These are phyloP conservation scores for Pseudonitzschia multistriata DNA, from an alignment of 108 stramenopile genomes.

Conservation along the genomic window DNA sequence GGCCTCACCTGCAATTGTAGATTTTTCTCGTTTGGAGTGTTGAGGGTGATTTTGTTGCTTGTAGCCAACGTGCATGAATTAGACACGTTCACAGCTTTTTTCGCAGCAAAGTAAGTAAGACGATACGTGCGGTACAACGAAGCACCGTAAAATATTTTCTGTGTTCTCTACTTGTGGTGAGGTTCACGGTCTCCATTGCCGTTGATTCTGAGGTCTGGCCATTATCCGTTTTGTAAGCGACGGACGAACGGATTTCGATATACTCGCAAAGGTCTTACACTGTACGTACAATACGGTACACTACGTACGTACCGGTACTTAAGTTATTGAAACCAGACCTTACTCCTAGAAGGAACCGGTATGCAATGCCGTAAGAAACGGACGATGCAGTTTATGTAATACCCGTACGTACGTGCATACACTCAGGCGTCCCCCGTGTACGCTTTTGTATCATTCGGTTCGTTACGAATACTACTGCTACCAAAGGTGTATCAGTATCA, in stretches of 20 bases:
- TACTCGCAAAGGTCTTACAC: too few relatives aligned
- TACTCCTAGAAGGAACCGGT: too few relatives aligned
- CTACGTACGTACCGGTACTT: too few relatives aligned
- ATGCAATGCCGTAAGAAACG: too few relatives aligned
- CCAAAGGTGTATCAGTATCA: too few relatives aligned
- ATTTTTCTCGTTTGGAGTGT: constrained; percentile 10
- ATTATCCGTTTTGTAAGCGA: neutral
- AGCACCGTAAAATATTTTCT: neutral
- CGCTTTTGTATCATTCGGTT: too few relatives aligned
- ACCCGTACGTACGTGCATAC: too few relatives aligned
- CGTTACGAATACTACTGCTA: too few relatives aligned
- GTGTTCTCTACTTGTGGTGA: neutral
- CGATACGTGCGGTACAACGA: constrained; percentile 11
- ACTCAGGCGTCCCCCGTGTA: too few relatives aligned
- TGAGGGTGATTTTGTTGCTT: neutral
- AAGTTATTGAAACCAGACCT: too few relatives aligned
- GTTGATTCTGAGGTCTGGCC: constrained; percentile 2
- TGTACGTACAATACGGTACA: too few relatives aligned
- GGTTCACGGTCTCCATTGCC: constrained; percentile 4
- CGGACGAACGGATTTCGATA: neutral
- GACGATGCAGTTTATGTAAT: too few relatives aligned
- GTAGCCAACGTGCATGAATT: neutral
- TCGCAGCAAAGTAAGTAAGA: constrained; percentile 1
- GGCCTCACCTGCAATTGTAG: constrained; percentile 9
- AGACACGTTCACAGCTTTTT: neutral